Evolutionary conservation across 192 early-diverging fungal genomes (phyloP).

Genomic region (Coemansia sp.): DNA sequence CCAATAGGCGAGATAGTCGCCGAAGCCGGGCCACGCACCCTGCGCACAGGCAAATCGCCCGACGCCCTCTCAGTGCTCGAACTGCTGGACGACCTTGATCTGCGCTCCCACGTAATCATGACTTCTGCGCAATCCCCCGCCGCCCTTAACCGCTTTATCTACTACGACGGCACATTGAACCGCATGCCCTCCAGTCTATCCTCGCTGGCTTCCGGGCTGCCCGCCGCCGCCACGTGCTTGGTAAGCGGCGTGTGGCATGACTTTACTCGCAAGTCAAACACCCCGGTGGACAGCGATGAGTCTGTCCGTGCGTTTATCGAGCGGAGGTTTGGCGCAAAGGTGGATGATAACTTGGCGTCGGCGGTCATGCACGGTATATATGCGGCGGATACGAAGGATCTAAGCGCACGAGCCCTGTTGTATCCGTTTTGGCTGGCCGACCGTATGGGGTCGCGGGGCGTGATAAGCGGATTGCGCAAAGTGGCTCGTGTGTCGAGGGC

Average conservation of each 20-base stretch:
- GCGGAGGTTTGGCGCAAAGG: constrained; percentile 69
- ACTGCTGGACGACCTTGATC: constrained; percentile 68
- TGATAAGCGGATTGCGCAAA: constrained; percentile 27
- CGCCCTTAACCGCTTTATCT: constrained; percentile 82
- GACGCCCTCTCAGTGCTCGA: constrained; percentile 75
- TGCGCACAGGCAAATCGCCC: constrained; percentile 67
- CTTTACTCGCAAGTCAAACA: constrained; percentile 17
- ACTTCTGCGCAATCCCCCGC: constrained; percentile 66
- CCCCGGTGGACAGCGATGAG: constrained; percentile 62
- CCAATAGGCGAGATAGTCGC: constrained; percentile 51
- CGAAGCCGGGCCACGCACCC: constrained; percentile 81
- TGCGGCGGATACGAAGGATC: constrained; percentile 76
- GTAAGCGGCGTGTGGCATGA: constrained; percentile 47
- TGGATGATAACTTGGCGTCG: constrained; percentile 82
- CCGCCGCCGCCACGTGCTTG: constrained; percentile 63
- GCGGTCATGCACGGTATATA: constrained; percentile 93
- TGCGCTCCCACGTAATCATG: constrained; percentile 60
- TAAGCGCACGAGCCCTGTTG: constrained; percentile 77
- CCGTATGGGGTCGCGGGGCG: constrained; percentile 25
- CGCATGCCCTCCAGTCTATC: constrained; percentile 60
- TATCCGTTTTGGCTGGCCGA: constrained; percentile 72
- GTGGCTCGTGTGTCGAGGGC: constrained; percentile 39
- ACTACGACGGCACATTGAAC: constrained; percentile 68
- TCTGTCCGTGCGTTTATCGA: constrained; percentile 79
- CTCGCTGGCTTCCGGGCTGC: constrained; percentile 57